Percentiles rank a stretch among this genome's conserved stretches.
Conservation (phyloP, 345 rosid genomes). For the Camelina sativa region DNA sequence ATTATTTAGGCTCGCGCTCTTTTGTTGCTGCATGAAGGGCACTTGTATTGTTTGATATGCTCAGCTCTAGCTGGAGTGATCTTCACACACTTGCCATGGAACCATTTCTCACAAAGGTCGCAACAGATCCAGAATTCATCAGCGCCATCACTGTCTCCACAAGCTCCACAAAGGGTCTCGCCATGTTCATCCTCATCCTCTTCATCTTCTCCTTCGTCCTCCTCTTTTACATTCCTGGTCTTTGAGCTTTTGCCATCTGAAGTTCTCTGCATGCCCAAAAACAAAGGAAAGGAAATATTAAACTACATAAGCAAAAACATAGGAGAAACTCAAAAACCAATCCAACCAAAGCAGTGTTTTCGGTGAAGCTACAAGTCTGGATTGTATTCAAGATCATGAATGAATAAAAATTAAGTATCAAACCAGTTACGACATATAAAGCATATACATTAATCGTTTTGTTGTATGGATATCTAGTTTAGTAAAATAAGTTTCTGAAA, state of each 20-base stretch:
- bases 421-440: background rate
- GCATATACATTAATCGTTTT: background rate
- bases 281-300: constrained; percentile 18
- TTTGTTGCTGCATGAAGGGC: constrained; percentile 83
- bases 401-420: no score
- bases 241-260: constrained; percentile 59
- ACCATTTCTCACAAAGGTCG: constrained; percentile 83
- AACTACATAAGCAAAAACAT: background rate
- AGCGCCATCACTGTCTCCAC: constrained; percentile 72
- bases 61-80: constrained; percentile 84
- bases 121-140: constrained; percentile 93
- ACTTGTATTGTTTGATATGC: constrained; percentile 85
- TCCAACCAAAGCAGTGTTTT: background rate
- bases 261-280: constrained; percentile 49
- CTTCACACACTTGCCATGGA: constrained; percentile 86
- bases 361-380: background rate
- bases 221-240: constrained; percentile 47
- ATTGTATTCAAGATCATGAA: background rate
- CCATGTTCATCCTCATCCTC: constrained; percentile 67
- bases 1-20: constrained; percentile 59
- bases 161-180: constrained; percentile 78
- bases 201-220: constrained; percentile 54
- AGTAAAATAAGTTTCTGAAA: background rate
- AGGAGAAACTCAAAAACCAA: constrained; percentile 8
- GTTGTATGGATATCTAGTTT: background rate